Evolutionary conservation across 2,329 filamentous ascomycete genomes (phyloP).

Genomic region (Aspergillus ruber): DNA sequence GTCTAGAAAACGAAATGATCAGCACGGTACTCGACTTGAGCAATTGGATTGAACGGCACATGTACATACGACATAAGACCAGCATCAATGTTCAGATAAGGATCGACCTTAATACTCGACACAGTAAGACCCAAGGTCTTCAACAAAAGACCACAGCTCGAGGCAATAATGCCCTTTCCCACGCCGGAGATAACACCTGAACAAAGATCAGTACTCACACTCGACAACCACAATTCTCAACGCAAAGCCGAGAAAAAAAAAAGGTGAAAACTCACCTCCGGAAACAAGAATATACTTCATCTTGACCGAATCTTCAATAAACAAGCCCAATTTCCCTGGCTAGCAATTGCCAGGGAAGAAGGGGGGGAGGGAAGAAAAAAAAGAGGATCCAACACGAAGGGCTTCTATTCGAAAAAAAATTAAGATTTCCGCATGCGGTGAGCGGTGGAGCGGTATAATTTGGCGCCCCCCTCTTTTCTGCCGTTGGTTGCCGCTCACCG

Average conservation of each 20-base stretch:
- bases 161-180: conserved; percentile 62
- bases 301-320: conserved; percentile 26
- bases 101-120: conserved; percentile 44
- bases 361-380: conserved; percentile 14
- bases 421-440: not conserved
- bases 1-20: not conserved
- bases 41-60: conserved; percentile 4
- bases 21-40: not conserved
- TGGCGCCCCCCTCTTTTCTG: not conserved
- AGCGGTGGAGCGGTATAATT: not conserved
- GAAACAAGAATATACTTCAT: conserved; percentile 82
- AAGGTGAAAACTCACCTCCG: conserved; percentile 52
- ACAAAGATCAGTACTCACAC: conserved; percentile 4
- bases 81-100: conserved; percentile 72
- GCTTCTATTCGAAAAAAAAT: conserved; percentile 6
- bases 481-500: not conserved
- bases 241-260: not conserved
- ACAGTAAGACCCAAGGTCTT: conserved; percentile 24
- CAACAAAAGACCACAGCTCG: conserved; percentile 26
- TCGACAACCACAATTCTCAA: not conserved
- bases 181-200: conserved; percentile 46
- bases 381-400: conserved; percentile 2
- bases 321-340: conserved; percentile 9
- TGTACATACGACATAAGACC: conserved; percentile 61
- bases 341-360: conserved; percentile 12